Evolutionary conservation across 2,329 filamentous ascomycete genomes (phyloP).

Genomic region (Cladophialophora carrionii): DNA sequence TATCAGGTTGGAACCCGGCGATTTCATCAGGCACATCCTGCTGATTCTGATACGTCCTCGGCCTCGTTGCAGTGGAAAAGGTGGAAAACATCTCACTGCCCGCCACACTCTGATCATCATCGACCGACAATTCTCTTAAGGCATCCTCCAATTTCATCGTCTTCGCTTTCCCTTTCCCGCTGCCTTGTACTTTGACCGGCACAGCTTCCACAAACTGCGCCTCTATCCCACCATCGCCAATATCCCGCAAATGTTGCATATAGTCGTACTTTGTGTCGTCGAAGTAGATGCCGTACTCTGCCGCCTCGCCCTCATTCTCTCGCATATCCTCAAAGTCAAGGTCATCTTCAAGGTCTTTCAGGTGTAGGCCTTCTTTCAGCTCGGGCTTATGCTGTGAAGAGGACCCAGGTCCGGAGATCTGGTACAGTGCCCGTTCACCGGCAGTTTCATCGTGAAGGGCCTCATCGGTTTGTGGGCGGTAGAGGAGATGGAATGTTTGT

Average conservation of each 20-base stretch:
- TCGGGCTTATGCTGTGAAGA: slow-evolving; percentile 37
- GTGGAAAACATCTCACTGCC: slow-evolving; percentile 68
- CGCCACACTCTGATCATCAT: slow-evolving; percentile 51
- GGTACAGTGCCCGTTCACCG: slow-evolving; percentile 88
- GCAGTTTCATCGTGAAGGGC: slow-evolving; percentile 90
- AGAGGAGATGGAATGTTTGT: slow-evolving; percentile 89
- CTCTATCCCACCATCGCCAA: slow-evolving; percentile 71
- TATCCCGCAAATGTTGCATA: slow-evolving; percentile 96
- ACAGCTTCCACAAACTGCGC: slow-evolving; percentile 78
- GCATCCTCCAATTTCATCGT: slow-evolving; percentile 85
- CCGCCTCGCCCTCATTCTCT: slow-evolving; percentile 92
- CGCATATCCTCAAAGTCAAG: slow-evolving; percentile 72
- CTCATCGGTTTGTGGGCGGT: slow-evolving; percentile 95
- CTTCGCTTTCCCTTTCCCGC: slow-evolving; percentile 69
- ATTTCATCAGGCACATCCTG: slow-evolving; percentile 91
- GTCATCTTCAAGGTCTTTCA: slow-evolving; percentile 75
- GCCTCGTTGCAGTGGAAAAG: slow-evolving; percentile 50
- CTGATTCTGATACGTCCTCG: slow-evolving; percentile 84
- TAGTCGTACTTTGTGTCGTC: slow-evolving; percentile 98
- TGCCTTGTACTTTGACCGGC: slow-evolving; percentile 60
- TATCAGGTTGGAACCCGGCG: slow-evolving; percentile 92
- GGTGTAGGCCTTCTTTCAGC: slow-evolving; percentile 57
- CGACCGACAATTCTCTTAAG: slow-evolving; percentile 61
- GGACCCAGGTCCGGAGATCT: slow-evolving; percentile 49
- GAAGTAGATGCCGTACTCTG: slow-evolving; percentile 88